Evolutionary conservation across 441 rosid genomes (phyloP).

Genomic region (Erodium texanum): DNA sequence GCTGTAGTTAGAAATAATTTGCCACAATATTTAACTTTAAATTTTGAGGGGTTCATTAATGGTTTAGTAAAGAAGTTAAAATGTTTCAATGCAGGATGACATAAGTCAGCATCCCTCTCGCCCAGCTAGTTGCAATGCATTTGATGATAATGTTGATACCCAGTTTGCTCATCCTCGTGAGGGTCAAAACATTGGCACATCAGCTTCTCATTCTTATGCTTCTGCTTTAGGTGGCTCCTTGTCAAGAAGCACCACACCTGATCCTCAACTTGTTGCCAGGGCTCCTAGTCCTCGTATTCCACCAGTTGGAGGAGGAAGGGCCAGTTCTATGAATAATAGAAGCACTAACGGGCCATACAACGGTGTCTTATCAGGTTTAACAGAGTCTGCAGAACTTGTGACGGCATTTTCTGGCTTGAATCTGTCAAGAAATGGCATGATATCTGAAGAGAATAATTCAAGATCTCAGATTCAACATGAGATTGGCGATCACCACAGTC

Average conservation of each 20-base stretch:
- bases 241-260: constrained; percentile 63
- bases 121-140: constrained; percentile 51
- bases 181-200: constrained; percentile 28
- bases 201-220: constrained; percentile 47
- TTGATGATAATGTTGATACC: constrained; percentile 34
- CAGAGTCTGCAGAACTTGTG: constrained; percentile 40
- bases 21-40: neutral
- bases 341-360: constrained; percentile 26
- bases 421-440: constrained; percentile 31
- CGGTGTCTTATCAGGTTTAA: constrained; percentile 30
- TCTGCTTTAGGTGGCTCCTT: constrained; percentile 50
- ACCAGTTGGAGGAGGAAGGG: constrained; percentile 47
- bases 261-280: constrained; percentile 47
- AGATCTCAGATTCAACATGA: constrained; percentile 23
- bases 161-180: constrained; percentile 32
- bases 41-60: too few relatives aligned
- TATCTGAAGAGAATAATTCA: constrained; percentile 29
- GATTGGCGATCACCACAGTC: constrained; percentile 29
- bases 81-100: constrained; percentile 39
- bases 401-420: constrained; percentile 59
- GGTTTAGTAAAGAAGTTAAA: neutral
- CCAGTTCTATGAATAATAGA: constrained; percentile 42
- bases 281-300: constrained; percentile 55
- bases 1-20: neutral
- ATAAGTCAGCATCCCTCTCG: constrained; percentile 47